Conservation (phyloP, 2,329 filamentous ascomycete species). For the Hymenoscyphus fructigenus region DNA sequence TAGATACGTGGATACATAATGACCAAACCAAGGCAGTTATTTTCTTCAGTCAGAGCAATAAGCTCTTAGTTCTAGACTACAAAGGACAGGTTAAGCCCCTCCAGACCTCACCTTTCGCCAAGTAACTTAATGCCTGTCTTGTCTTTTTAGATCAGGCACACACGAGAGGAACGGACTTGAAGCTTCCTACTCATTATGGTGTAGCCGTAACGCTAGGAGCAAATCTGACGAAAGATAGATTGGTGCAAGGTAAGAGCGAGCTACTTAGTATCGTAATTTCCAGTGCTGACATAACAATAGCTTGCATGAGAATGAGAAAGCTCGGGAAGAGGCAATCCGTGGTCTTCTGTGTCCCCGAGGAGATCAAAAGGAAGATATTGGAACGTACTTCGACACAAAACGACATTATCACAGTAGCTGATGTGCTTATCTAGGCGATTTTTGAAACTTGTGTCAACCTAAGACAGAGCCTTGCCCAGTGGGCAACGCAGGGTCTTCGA, state of each 20-base stretch:
- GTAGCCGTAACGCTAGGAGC: slow-evolving; percentile 69
- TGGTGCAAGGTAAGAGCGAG: slow-evolving; percentile 59
- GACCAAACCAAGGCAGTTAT: slow-evolving; percentile 47
- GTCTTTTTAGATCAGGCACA: slow-evolving; percentile 71
- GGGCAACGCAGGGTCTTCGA: slow-evolving; percentile 58
- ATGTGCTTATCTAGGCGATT: slow-evolving; percentile 62
- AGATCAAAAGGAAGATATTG: slow-evolving; percentile 56
- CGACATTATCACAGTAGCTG: slow-evolving; percentile 45
- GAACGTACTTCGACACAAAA: slow-evolving; percentile 13
- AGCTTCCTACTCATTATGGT: slow-evolving; percentile 55
- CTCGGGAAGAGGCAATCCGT: slow-evolving; percentile 67
- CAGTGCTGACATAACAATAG: slow-evolving; percentile 39
- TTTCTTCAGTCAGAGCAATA: slow-evolving; percentile 57
- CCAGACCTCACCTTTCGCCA: slow-evolving; percentile 55
- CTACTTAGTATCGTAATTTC: background rate
- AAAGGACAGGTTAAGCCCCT: slow-evolving; percentile 48
- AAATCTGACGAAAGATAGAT: slow-evolving; percentile 63
- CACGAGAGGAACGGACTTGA: slow-evolving; percentile 68
- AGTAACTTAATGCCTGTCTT: slow-evolving; percentile 57
- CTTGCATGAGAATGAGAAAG: slow-evolving; percentile 69
- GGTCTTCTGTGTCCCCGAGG: slow-evolving; percentile 54
- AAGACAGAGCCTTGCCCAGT: slow-evolving; percentile 52
- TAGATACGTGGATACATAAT: slow-evolving; percentile 36
- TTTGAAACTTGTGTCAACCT: slow-evolving; percentile 54
- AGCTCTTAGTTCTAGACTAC: slow-evolving; percentile 52